Conservation (phyloP, 106 monocot species). For the Phalaenopsis aphrodite region DNA sequence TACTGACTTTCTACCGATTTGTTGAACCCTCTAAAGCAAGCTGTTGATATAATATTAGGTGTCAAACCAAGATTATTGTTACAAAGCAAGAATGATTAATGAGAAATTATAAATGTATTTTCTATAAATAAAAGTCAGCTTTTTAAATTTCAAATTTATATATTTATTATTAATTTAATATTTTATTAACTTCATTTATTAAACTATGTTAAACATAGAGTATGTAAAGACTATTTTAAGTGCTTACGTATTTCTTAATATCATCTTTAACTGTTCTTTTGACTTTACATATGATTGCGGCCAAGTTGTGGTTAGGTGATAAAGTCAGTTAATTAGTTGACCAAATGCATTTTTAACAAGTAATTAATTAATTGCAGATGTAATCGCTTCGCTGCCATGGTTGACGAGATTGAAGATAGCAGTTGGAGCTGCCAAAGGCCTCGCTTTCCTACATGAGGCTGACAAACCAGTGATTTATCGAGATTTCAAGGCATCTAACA, state of each 20-base stretch:
- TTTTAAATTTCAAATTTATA: too few species aligned
- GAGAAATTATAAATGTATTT: too few species aligned
- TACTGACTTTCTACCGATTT: background rate
- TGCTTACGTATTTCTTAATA: background rate
- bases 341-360: background rate
- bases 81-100: too few species aligned
- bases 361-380: slow-evolving; percentile 10
- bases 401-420: slow-evolving; percentile 58
- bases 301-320: background rate
- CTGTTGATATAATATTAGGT: too few species aligned
- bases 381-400: slow-evolving; percentile 44
- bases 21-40: background rate
- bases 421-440: slow-evolving; percentile 62
- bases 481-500: slow-evolving; percentile 86
- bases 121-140: too few species aligned
- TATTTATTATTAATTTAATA: too few species aligned
- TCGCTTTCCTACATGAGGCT: slow-evolving; percentile 66
- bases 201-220: background rate
- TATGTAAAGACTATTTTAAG: background rate
- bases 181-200: too few species aligned
- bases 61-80: too few species aligned
- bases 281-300: background rate
- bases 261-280: background rate
- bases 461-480: slow-evolving; percentile 71
- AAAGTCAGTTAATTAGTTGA: background rate